Evolutionary conservation across 176 grass and related monocot genomes (phyloP).

Genomic region (Zoysia pacifica): DNA sequence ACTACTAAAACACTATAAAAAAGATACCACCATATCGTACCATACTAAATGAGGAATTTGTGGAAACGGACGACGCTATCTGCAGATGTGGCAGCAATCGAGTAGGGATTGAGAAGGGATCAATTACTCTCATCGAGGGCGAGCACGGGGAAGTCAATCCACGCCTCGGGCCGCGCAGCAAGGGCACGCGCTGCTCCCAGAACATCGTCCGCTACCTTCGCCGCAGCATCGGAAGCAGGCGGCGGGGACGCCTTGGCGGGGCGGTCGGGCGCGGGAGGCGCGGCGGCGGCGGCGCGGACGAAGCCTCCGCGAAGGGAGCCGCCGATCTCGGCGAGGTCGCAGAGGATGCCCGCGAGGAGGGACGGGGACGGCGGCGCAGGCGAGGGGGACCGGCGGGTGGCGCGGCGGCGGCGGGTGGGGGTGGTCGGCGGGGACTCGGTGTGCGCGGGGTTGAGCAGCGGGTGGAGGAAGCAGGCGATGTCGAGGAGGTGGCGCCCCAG

Average conservation of each 20-base stretch:
- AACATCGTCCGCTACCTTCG: conserved; percentile 38
- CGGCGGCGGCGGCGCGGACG: conserved; percentile 35
- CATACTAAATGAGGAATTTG: neutral
- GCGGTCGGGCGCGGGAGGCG: neutral
- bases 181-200: conserved; percentile 49
- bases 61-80: neutral
- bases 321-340: conserved; percentile 88
- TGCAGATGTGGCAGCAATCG: neutral
- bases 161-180: conserved; percentile 56
- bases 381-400: conserved; percentile 34
- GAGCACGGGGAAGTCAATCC: conserved; percentile 75
- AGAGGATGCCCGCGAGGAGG: conserved; percentile 73
- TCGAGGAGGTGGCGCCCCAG: conserved; percentile 88
- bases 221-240: conserved; percentile 2
- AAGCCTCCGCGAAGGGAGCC: conserved; percentile 70
- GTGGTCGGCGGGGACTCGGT: conserved; percentile 76
- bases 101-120: neutral
- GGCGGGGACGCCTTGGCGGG: conserved; percentile 15
- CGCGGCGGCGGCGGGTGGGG: conserved; percentile 40
- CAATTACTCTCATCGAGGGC: conserved; percentile 56
- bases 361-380: conserved; percentile 44
- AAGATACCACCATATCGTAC: neutral
- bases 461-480: conserved; percentile 94
- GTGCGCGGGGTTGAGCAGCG: conserved; percentile 62
- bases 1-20: neutral